Evolutionary conservation across 2,329 filamentous ascomycete genomes (phyloP).

Genomic region (Cadophora sp.): DNA sequence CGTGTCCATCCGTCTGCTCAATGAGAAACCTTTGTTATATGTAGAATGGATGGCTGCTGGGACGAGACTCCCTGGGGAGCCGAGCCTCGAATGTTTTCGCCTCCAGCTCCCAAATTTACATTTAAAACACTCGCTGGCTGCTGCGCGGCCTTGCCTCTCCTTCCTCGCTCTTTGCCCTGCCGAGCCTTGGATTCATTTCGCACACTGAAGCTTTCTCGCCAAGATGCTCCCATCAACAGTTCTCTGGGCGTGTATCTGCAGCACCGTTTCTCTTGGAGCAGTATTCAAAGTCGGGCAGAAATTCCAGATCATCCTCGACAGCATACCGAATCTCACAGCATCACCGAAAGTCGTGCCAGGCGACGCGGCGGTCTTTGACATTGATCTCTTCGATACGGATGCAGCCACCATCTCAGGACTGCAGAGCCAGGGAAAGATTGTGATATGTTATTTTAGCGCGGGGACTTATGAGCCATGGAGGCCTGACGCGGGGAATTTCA

Average conservation of each 20-base stretch:
- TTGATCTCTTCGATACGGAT: constrained; percentile 54
- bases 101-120: constrained; percentile 1
- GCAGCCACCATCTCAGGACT: constrained; percentile 54
- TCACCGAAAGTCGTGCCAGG: constrained; percentile 20
- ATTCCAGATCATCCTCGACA: constrained; percentile 31
- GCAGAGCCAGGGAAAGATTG: constrained; percentile 59
- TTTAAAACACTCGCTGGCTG: constrained; percentile 4
- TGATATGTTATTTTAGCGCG: constrained; percentile 79
- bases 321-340: constrained; percentile 19
- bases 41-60: constrained; percentile 16
- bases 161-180: not conserved
- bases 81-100: constrained; percentile 1
- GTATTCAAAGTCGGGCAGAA: constrained; percentile 31
- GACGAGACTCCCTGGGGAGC: not conserved
- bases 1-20: constrained; percentile 19
- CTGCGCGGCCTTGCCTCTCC: not conserved
- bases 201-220: constrained; percentile 3
- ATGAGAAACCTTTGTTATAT: constrained; percentile 18
- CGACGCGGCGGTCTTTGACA: constrained; percentile 53
- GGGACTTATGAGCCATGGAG: constrained; percentile 72
- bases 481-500: constrained; percentile 60
- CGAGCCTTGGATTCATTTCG: not conserved
- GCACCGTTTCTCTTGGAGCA: constrained; percentile 15
- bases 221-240: constrained; percentile 26
- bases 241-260: constrained; percentile 21